A percentile compares a stretch with the other conserved stretches of the same genome.
Conservation (phyloP, 306 rosid genomes). For the Vigna angularis region DNA sequence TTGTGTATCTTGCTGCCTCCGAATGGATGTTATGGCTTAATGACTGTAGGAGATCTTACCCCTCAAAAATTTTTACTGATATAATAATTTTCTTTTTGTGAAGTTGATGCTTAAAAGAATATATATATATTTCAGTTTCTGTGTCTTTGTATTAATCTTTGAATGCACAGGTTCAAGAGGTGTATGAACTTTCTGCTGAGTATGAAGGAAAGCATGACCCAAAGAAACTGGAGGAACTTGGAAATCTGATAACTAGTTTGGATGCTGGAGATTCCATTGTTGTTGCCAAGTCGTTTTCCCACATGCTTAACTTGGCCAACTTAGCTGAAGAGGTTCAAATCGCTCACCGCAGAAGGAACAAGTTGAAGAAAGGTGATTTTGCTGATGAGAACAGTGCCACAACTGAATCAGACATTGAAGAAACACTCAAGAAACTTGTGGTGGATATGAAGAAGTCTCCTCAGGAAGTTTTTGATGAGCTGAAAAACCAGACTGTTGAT, state of each 20-base stretch:
- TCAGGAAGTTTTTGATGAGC: conserved; percentile 84
- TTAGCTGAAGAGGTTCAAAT: conserved; percentile 98
- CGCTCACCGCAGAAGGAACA: conserved; percentile 79
- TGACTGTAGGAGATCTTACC: neutral
- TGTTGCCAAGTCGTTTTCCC: conserved; percentile 82
- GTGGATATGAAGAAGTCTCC: conserved; percentile 73
- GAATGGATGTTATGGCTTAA: neutral
- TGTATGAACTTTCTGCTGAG: conserved; percentile 91
- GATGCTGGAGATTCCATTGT: conserved; percentile 95
- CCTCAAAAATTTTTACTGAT: neutral
- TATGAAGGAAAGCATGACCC: conserved; percentile 86
- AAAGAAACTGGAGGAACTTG: conserved; percentile 75
- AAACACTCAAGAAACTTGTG: conserved; percentile 87
- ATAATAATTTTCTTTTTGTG: neutral
- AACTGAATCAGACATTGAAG: conserved; percentile 93
- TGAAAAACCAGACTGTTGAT: conserved; percentile 93
- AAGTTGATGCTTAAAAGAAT: neutral
- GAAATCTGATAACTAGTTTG: conserved; percentile 81
- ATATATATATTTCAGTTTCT: neutral
- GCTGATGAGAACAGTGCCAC: conserved; percentile 84
- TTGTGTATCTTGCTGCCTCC: conserved; percentile 28
- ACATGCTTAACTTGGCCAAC: conserved; percentile 97
- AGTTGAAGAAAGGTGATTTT: conserved; percentile 84
- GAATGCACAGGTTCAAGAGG: conserved; percentile 76
- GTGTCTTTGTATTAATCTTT: conserved; percentile 14